Evolutionary conservation across 2,329 filamentous ascomycete species (phyloP), one percentile per base, ranked within the genome.

Genomic region (Phaeosphaeria sp.): DNA sequence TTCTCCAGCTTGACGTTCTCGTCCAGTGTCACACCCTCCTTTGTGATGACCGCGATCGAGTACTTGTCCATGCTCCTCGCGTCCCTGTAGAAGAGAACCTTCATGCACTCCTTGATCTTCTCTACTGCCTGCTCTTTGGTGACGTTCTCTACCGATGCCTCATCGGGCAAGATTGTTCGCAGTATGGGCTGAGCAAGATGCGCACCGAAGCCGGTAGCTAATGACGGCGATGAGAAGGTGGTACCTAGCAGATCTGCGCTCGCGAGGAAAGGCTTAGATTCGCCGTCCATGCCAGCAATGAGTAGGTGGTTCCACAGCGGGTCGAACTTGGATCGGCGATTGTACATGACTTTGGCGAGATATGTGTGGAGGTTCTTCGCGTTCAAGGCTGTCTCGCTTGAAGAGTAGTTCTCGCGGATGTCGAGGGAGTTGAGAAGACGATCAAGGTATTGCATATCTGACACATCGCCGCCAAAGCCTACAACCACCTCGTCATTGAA

Each of bases 371-470:
- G 87, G 81, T 97, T 97, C 78, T 91, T 90, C 55, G 95, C 95
- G 77, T 90, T 92, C 72, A 99, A 89, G 39, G 71, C 82, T 80
- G 72, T 80, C 60, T 73, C 79, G 72, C 68, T 77, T 65, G 78
- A 75, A 57, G 85, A 85, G 84, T 99, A 98, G 76, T 92, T 90
- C 84, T 98, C 93, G 77, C 90, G 86, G 78, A 96, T 92, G 77
- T 91, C 88, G 71, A 98, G 90, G 63, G 91, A 90, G 74, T 86
- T 89, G 69, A 99, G 89, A 73, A 97, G 88, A 69, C 95, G 89
- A 86, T 97, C 91, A 68, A 99, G 88, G 83, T 96, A 96, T 84
- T 99, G 95, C 95, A 99, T 98, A 83, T 99, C 95, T 65, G 92
- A 96, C 71, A 99, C 90, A 82, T 99, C 95, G 78, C 95, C 95